A percentile compares a stretch with the other conserved stretches of the same genome.
These are phyloP conservation scores for Yamadazyma triangularis DNA, from an alignment of 1,139 yeast genomes.

Conservation along the genomic window DNA sequence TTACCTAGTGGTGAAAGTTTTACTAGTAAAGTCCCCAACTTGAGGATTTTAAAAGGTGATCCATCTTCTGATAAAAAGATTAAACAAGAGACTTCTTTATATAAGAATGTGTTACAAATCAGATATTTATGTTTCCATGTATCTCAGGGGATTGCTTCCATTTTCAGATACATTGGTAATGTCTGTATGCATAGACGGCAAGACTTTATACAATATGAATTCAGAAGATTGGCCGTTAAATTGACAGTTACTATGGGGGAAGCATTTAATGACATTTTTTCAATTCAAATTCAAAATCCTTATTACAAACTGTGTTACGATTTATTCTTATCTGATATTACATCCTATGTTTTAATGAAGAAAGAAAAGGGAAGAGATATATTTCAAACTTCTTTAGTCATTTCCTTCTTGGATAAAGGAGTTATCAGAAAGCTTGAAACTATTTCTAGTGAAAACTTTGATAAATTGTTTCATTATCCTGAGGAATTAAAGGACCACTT, in stretches of 20 bases:
- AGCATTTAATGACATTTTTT: conserved; percentile 22
- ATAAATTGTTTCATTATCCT: conserved; percentile 7
- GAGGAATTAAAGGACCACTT: no score
- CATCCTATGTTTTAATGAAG: conserved; percentile 21
- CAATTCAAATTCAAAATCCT: conserved; percentile 17
- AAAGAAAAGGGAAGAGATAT: conserved; percentile 29
- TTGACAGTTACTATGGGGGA: conserved; percentile 35
- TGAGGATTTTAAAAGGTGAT: conserved; percentile 31
- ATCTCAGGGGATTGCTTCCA: conserved; percentile 44
- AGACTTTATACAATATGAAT: conserved; percentile 27
- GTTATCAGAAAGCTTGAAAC: conserved; percentile 29
- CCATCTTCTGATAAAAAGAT: conserved; percentile 24
- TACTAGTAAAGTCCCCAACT: conserved; percentile 30
- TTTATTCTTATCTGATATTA: conserved; percentile 26
- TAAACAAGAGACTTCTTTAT: conserved; percentile 46
- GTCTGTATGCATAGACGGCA: conserved; percentile 43
- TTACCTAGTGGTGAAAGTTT: conserved; percentile 21
- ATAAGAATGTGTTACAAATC: conserved; percentile 56
- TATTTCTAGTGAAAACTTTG: conserved; percentile 12
- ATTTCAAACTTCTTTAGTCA: conserved; percentile 41
- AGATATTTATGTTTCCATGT: conserved; percentile 48
- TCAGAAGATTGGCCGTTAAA: conserved; percentile 37
- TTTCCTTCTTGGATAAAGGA: conserved; percentile 44
- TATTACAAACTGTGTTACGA: conserved; percentile 20
- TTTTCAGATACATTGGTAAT: conserved; percentile 37